These are phyloP conservation scores for Xylaria sp. DNA, from an alignment of 2,329 filamentous ascomycete genomes.

Conservation along the genomic window DNA sequence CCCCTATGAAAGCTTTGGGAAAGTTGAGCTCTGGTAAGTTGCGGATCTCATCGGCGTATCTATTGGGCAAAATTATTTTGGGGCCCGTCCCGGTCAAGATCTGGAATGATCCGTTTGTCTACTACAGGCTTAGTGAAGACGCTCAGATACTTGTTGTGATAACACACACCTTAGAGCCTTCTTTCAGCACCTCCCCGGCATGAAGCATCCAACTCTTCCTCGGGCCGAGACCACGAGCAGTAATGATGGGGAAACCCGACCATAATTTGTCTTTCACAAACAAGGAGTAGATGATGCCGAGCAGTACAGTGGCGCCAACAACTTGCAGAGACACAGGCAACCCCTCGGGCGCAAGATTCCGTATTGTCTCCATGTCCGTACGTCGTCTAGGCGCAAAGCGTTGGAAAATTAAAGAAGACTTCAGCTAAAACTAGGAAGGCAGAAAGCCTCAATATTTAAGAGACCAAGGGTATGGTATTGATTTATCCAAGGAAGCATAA, in stretches of 20 bases:
- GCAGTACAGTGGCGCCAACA: slow-evolving; percentile 34
- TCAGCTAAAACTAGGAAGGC: background rate
- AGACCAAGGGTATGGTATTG: background rate
- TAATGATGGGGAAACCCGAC: slow-evolving; percentile 38
- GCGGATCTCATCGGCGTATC: slow-evolving; percentile 44
- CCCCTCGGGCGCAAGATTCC: slow-evolving; percentile 36
- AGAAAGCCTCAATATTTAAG: slow-evolving; percentile 3
- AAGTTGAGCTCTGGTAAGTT: slow-evolving; percentile 44
- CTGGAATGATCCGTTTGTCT: slow-evolving; percentile 43
- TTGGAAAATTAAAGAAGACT: background rate
- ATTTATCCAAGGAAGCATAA: slow-evolving; percentile 18
- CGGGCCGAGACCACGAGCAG: slow-evolving; percentile 37
- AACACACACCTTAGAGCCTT: slow-evolving; percentile 35
- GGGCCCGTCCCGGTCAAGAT: slow-evolving; percentile 42
- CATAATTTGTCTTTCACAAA: slow-evolving; percentile 36
- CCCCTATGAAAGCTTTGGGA: slow-evolving; percentile 43
- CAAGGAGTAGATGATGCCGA: slow-evolving; percentile 38
- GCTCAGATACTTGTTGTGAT: background rate
- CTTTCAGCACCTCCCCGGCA: slow-evolving; percentile 32
- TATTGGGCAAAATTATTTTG: slow-evolving; percentile 43
- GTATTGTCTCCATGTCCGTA: slow-evolving; percentile 35
- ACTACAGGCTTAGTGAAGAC: slow-evolving; percentile 21
- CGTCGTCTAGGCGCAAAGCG: background rate
- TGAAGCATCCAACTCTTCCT: slow-evolving; percentile 39
- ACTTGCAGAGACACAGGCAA: slow-evolving; percentile 39